Evolutionary conservation across 2,329 filamentous ascomycete genomes (phyloP).

Genomic region (Stemphylium lycopersici): DNA sequence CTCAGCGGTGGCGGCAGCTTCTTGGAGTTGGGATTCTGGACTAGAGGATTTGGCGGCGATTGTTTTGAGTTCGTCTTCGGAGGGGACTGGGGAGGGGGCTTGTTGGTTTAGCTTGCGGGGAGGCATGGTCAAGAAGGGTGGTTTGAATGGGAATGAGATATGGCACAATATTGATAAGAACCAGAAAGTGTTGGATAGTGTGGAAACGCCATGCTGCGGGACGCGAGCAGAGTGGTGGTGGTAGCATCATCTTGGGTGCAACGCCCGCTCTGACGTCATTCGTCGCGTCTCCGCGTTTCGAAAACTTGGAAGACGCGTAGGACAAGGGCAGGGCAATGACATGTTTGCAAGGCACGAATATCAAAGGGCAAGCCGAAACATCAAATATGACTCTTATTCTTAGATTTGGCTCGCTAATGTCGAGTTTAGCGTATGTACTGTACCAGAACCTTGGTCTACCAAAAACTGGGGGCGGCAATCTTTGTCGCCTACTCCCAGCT

Average conservation of each 20-base stretch:
- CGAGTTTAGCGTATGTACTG: not conserved
- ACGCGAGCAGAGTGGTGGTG: not conserved
- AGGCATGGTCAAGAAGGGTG: constrained; percentile 9
- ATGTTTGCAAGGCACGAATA: too few species aligned
- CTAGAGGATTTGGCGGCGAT: constrained; percentile 27
- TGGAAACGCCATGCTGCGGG: not conserved
- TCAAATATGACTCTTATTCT: not conserved
- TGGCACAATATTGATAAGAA: not conserved
- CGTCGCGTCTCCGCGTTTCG: constrained; percentile 16
- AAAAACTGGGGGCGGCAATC: not conserved
- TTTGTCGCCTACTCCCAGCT: constrained; percentile 56
- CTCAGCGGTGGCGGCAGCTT: constrained; percentile 38
- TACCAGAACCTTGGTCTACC: too few species aligned
- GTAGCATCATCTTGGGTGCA: constrained; percentile 1
- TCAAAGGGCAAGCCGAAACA: not conserved
- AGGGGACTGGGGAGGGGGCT: constrained; percentile 10
- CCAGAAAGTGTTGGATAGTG: not conserved
- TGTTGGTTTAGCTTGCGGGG: constrained; percentile 22
- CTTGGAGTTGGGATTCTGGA: constrained; percentile 37
- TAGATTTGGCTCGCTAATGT: not conserved
- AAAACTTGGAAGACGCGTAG: constrained; percentile 26
- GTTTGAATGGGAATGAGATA: not conserved
- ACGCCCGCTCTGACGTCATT: constrained; percentile 28
- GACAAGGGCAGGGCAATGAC: not conserved
- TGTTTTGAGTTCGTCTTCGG: constrained; percentile 23